Evolutionary conservation across 305 asterid genomes (phyloP).

Genomic region (Lippia alba): DNA sequence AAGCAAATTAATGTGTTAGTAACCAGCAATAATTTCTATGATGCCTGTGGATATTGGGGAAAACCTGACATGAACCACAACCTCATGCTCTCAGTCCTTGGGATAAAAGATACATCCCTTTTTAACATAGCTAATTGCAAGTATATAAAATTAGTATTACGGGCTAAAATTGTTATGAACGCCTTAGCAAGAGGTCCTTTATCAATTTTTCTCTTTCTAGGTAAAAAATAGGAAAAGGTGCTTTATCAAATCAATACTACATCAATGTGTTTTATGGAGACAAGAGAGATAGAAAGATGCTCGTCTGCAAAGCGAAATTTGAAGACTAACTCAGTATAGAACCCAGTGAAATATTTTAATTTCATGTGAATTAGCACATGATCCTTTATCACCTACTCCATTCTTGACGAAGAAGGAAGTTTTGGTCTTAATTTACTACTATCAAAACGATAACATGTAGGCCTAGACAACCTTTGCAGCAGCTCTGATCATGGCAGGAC

Average conservation of each 20-base stretch:
- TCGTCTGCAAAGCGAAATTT: slow-evolving; percentile 6
- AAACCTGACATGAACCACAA: slow-evolving; percentile 11
- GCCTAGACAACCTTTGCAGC: slow-evolving; percentile 82
- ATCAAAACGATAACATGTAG: slow-evolving; percentile 13
- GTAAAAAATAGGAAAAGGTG: too few relatives aligned
- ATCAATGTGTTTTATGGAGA: neutral
- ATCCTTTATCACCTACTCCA: slow-evolving; percentile 7
- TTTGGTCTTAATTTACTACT: slow-evolving; percentile 18
- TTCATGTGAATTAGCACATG: neutral
- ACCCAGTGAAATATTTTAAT: slow-evolving; percentile 3
- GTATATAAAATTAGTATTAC: neutral
- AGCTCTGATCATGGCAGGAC: slow-evolving; percentile 98
- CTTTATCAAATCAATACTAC: neutral
- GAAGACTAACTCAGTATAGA: neutral
- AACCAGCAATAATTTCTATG: slow-evolving; percentile 13
- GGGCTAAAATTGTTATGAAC: neutral
- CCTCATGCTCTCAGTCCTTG: neutral
- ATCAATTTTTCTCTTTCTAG: too few relatives aligned
- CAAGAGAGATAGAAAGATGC: neutral
- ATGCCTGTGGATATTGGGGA: neutral
- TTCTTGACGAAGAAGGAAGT: slow-evolving; percentile 6
- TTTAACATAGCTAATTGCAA: too few relatives aligned
- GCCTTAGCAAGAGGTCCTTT: neutral
- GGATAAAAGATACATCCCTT: too few relatives aligned
- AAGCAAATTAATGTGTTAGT: slow-evolving; percentile 24